These are phyloP conservation scores for Fusarium proliferatum DNA, from an alignment of 2,329 filamentous ascomycete species.

Conservation along the genomic window DNA sequence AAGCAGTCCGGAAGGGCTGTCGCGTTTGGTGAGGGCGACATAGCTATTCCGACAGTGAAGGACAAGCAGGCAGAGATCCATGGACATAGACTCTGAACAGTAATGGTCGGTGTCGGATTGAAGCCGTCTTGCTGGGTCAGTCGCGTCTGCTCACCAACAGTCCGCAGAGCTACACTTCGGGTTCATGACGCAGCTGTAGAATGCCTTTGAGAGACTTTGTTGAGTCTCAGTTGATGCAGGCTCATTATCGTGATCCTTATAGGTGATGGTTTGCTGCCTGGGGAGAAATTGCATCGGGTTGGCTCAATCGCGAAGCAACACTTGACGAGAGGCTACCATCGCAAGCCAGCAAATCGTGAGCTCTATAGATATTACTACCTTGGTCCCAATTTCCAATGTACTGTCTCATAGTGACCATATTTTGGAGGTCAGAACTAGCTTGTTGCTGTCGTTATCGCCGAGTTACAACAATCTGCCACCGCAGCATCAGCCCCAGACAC, in stretches of 20 bases:
- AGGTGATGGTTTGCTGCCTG: background rate
- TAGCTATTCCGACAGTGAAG: background rate
- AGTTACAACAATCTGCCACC: background rate
- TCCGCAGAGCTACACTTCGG: background rate
- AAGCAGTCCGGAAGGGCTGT: background rate
- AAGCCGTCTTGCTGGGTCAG: background rate
- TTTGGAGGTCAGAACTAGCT: rapidly evolving
- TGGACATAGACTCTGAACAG: background rate
- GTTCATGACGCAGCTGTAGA: background rate
- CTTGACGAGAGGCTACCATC: background rate
- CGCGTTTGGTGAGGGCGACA: background rate
- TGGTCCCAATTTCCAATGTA: rapidly evolving
- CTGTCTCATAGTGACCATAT: rapidly evolving
- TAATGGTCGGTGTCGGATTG: background rate
- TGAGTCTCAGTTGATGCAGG: rapidly evolving
- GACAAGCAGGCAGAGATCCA: rapidly evolving
- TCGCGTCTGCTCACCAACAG: background rate
- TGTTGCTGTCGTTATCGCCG: background rate
- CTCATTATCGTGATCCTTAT: no score
- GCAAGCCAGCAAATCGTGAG: background rate
- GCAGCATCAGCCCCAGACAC: rapidly evolving
- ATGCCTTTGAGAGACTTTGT: rapidly evolving
- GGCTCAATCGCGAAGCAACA: background rate
- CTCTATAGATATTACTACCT: rapidly evolving
- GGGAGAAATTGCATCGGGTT: background rate